Evolutionary conservation across 2,329 filamentous ascomycete genomes (phyloP), one percentile per base, ranked within the genome.

Genomic region (Daldinia eschscholtzii): DNA sequence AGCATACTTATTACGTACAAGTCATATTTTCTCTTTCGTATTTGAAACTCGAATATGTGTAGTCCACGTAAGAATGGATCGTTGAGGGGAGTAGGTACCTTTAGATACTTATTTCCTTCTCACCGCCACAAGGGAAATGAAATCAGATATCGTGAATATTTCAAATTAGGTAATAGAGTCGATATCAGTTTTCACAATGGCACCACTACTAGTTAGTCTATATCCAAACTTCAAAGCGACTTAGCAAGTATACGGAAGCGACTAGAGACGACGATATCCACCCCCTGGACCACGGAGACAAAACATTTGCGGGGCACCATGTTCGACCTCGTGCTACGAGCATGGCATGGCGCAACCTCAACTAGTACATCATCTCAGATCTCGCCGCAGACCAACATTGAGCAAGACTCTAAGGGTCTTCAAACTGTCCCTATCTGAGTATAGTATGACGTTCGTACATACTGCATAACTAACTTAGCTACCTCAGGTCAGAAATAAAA

Each of bases 1-100:
- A 10, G 23, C 18, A 64, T 61, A 61, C 55, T 33, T 39, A 62
- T 71, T 71, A 69, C 66, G 69, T 65, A 67, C 64, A 53, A 41
- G 28, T 18, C 42, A n/a, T 46, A n/a, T 52, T 56, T 63, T 62
- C 46, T 26, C 37, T 37, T 55, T 41, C 28, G 26, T 64, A 50
- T 48, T 44, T 41, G 56, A 57, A 53, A 53, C 44, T 63, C 41
- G 35, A 63, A 35, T 55, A 39, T 37, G 9, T 55, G 15, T 23
- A 53, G 30, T 26, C 30, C 33, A 55, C 52, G 52, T 55, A 35
- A 35, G 52, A 55, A 55, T 55, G 52, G 52, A 30, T 55, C 52
- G 10, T 9, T 13, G 13, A 37, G 13, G n/a, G 52, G 50, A 37
- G 50, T 53, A 55, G 33, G 20, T 23, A 23, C 20, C 20, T 23